Evolutionary conservation across 805 yeast genomes (phyloP), one percentile per base, ranked within the genome.

Genomic region (Candida rishiriensis): DNA sequence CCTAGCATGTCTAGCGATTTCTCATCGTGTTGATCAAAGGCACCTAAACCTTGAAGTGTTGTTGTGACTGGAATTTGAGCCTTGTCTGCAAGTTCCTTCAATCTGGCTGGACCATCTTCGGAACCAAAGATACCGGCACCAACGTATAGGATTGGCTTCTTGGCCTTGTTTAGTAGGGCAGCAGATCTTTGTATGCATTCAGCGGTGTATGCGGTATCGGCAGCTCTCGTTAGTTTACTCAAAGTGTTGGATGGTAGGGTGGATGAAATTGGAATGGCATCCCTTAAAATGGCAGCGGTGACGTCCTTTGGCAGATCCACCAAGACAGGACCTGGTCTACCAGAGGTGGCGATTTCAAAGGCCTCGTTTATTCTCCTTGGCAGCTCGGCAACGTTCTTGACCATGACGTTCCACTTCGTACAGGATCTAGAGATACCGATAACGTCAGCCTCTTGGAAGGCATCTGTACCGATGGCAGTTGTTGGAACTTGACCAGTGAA

Each of bases 321-420:
- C 57, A 93, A 76, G 42, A 93, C 99, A 12, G 99, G 99, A 49
- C 99, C 99, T 41, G 99, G 99, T 67, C 99, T 82, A 39, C 99
- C 99, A 46, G 86, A 70, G 36, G 87, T 85, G 49, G 98, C 98
- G 53, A 93, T 93, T 71, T 91, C 97, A 59, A 93, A 93, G 26
- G 98, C 98, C 71, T 93, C 99, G 65, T 93, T 91, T 63, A 93
- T 91, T 62, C 98, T 79, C 59, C 88, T 79, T 49, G 99, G 99
- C 55, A 93, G 74, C 69, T 93, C 99, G 43, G 90, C 91, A 41
- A 93, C 91, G 61, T 78, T 78, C 68, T 88, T 93, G 47, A 93
- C 97, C 99, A 93, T 93, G 34, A 90, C 97, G 63, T 95, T 93
- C 99, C 99, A 93, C 68, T 93, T 93, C 49, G 99, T 89, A 75